Evolutionary conservation across 306 rosid species (phyloP).

Genomic region (Calophaca sinica): DNA sequence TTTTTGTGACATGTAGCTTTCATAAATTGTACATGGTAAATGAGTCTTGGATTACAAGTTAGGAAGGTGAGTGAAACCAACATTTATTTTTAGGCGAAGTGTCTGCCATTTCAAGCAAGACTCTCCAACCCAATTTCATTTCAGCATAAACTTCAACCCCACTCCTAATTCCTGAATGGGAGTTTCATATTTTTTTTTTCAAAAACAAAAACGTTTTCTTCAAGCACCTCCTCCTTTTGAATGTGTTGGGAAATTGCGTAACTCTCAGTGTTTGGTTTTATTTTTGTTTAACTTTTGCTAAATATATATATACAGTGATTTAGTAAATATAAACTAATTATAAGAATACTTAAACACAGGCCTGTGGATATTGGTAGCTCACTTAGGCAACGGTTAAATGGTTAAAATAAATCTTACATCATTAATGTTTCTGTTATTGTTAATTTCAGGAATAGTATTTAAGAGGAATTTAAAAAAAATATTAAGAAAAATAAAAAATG

Average conservation of each 20-base stretch:
- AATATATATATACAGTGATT: not conserved
- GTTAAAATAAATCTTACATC: not conserved
- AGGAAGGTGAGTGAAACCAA: constrained; percentile 57
- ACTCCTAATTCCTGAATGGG: constrained; percentile 54
- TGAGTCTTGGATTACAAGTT: constrained; percentile 58
- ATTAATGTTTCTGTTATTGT: not conserved
- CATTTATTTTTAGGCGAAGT: constrained; percentile 47
- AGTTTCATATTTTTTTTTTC: not conserved
- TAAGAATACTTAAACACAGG: not conserved
- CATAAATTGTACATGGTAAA: not conserved
- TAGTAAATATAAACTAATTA: not conserved
- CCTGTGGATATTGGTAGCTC: constrained; percentile 20
- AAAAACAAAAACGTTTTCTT: not conserved
- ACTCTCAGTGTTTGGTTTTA: not conserved
- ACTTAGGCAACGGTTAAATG: not conserved
- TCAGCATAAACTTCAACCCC: constrained; percentile 57
- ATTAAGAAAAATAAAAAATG: no score
- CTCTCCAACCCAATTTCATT: constrained; percentile 55
- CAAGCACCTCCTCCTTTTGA: constrained; percentile 7
- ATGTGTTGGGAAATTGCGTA: constrained; percentile 7
- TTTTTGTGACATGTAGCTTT: constrained; percentile 39
- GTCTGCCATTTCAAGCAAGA: constrained; percentile 71
- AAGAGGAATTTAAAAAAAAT: no score
- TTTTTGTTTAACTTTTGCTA: not conserved
- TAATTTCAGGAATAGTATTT: not conserved